Base-by-base conservation (phyloP, 2,329 filamentous ascomycete species). In the Capronia epimyces region DNA sequence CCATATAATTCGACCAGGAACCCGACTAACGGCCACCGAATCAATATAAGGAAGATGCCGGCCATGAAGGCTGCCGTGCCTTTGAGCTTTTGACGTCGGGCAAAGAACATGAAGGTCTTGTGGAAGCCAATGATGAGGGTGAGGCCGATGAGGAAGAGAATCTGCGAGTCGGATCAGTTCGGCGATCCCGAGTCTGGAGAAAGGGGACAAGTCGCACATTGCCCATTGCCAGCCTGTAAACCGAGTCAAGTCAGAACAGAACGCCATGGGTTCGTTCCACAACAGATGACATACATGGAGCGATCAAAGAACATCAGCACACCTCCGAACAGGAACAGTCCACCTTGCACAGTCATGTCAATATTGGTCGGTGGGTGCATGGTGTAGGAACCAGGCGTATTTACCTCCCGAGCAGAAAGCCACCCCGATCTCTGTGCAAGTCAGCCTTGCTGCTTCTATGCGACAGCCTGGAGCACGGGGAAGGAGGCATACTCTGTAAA, bases 271-370 rank as follows among this genome's bases (percentile, higher is more conserved):
- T n/a, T n/a, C n/a, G n/a, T 27, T 43, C 16, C 13, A 20, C 25
- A 47, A 36, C 8, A 76, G n/a, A 24, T 5, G 8, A 20, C 83
- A 65, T 75, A 91, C 88, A 97, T 90, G 65, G 93, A 88, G 60
- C 93, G 83, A 72, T 98, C 93, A 75, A 98, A 98, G 75, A 98
- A 97, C 72, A 98, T 81, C 71, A 98, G 79, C 8, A 98, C 88
- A 55, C 93, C 93, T 66, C 89, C 87, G 66, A 96, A 80, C 50
- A 98, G 81, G 77, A 98, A 98, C 76, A 97, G 84, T 60, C 87
- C 89, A 69, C 91, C 91, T 95, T 67, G 50, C 56, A 48, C 47
- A 47, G 53, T 18, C 12, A 37, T 37, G 46, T 48, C 41, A 49
- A 43, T 45, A 43, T 39, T 25, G 16, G n/a, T 39, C 29, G 16